A percentile compares a stretch with the other conserved stretches of the same genome.
Evolutionary conservation across 257 asterid species (phyloP).

Genomic region (Gardenia jasminoides): DNA sequence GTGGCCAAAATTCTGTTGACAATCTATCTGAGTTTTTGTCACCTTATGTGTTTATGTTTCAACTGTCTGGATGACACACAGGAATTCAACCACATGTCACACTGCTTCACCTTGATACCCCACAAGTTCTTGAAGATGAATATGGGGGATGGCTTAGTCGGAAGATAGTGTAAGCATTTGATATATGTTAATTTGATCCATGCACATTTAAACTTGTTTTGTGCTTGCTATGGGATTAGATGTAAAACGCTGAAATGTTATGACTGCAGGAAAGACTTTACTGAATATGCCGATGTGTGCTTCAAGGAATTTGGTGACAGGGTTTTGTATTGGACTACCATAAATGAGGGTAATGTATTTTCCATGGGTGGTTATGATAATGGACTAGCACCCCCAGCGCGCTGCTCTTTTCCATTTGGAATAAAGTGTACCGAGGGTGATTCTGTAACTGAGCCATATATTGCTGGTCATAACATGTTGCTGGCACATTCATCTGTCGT

Average conservation of each 20-base stretch:
- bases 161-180: constrained; percentile 41
- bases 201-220: no score
- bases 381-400: background rate
- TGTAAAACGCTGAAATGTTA: background rate
- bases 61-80: constrained; percentile 13
- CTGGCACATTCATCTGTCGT: constrained; percentile 25
- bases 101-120: constrained; percentile 46
- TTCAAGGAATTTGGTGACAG: constrained; percentile 61
- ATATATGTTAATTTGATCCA: background rate
- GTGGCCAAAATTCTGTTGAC: background rate
- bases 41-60: no score
- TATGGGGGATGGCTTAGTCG: constrained; percentile 55
- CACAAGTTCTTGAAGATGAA: constrained; percentile 58
- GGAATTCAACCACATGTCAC: constrained; percentile 63
- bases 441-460: constrained; percentile 48
- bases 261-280: constrained; percentile 43
- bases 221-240: no score
- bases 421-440: background rate
- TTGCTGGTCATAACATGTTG: constrained; percentile 31
- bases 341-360: constrained; percentile 47
- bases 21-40: background rate
- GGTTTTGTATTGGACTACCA: constrained; percentile 50
- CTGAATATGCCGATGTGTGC: constrained; percentile 46
- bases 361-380: constrained; percentile 15
- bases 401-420: constrained; percentile 8